Conservation (phyloP, 1,139 yeast genomes). For the Suhomyces chickasaworum region DNA sequence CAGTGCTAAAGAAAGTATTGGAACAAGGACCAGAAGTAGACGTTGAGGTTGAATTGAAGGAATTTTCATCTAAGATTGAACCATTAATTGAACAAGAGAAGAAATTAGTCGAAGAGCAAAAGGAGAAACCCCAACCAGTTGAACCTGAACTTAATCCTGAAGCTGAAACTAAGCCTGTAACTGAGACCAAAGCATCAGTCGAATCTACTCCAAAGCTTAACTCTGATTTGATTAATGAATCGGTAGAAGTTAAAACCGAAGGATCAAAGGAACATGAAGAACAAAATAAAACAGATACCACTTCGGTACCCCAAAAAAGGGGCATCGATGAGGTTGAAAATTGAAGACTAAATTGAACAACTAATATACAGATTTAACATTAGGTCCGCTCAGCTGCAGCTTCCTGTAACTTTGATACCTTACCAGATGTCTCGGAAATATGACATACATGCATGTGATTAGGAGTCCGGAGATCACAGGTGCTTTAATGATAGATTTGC, state of each 20-base stretch:
- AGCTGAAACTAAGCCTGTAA: no score
- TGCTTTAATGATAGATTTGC: not conserved
- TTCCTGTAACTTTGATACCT: not conserved
- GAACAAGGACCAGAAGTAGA: slow-evolving; percentile 35
- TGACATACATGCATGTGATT: not conserved
- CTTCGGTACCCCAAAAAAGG: slow-evolving; percentile 24
- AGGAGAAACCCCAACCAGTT: slow-evolving; percentile 6
- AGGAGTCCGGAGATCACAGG: not conserved
- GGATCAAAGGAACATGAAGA: not conserved
- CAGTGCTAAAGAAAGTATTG: slow-evolving; percentile 56
- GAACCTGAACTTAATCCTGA: no score
- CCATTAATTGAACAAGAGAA: slow-evolving; percentile 20
- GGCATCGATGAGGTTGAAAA: slow-evolving; percentile 30
- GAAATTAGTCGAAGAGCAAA: slow-evolving; percentile 10
- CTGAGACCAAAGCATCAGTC: slow-evolving; percentile 5
- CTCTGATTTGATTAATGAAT: not conserved
- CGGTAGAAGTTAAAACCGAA: not conserved
- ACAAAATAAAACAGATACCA: no score
- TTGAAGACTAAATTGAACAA: no score
- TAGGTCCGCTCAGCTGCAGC: not conserved
- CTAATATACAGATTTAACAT: no score
- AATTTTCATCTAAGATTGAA: slow-evolving; percentile 5
- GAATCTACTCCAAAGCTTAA: not conserved
- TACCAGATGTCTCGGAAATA: not conserved
- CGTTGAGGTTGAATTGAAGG: slow-evolving; percentile 27